Percentiles rank a stretch among this genome's conserved stretches.
phyloP scores from a whole-genome alignment of 768 basidiomycete species.

The Psilocybe subaeruginosa region DNA sequence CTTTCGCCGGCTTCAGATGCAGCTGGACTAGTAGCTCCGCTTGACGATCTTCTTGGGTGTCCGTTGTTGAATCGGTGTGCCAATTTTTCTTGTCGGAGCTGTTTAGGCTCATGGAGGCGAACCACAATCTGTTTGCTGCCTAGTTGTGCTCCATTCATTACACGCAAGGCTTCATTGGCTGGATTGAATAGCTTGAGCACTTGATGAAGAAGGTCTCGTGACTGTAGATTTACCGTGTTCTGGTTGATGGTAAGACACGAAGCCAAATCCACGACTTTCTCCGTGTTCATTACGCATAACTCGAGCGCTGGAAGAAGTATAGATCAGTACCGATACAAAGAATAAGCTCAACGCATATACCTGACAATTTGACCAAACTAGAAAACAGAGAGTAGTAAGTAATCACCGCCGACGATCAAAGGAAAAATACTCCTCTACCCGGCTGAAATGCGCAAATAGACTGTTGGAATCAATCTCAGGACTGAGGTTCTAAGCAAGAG shows the following conservation, averaged over 20 bases:
- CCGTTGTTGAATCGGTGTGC: conserved; percentile 78
- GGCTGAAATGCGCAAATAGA: conserved; percentile 81
- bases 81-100: conserved; percentile 87
- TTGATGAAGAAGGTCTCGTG: conserved; percentile 4
- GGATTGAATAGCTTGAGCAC: conserved; percentile 2
- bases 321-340: conserved; percentile 4
- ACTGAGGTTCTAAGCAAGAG: conserved; percentile 70
- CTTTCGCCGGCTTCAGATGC: conserved; percentile 82
- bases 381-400: conserved; percentile 16
- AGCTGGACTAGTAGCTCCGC: conserved; percentile 86
- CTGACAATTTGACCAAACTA: conserved; percentile 92
- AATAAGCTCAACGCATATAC: conserved; percentile 35
- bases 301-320: conserved; percentile 60
- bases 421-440: conserved; percentile 45
- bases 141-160: conserved; percentile 77
- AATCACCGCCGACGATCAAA: conserved; percentile 7
- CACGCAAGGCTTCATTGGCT: conserved; percentile 77
- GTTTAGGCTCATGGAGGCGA: conserved; percentile 88
- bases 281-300: conserved; percentile 89
- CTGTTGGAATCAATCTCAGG: conserved; percentile 84
- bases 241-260: conserved; percentile 85
- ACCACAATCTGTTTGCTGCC: conserved; percentile 84
- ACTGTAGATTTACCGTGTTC: conserved; percentile 62
- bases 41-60: conserved; percentile 72
- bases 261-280: conserved; percentile 87